phyloP scores from a whole-genome alignment of 176 grass and related monocot genomes.

The Secale cereale region DNA sequence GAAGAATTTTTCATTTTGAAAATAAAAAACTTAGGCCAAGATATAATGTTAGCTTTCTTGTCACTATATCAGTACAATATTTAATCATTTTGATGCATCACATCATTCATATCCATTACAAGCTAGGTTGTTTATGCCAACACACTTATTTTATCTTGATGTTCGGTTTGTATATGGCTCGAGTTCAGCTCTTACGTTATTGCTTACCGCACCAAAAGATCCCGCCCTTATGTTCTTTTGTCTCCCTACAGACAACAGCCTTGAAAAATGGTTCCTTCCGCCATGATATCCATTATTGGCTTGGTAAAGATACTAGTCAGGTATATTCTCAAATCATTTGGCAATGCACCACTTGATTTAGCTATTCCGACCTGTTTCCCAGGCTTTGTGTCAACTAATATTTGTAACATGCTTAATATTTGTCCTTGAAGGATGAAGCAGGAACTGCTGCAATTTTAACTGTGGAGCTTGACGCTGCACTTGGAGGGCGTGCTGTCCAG shows the following conservation, averaged over 20 bases:
- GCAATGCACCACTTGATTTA: constrained; percentile 28
- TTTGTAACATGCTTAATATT: background rate
- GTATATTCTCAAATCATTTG: constrained; percentile 43
- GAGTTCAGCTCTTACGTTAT: background rate
- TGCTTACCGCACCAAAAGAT: too few relatives aligned
- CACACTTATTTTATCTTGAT: background rate
- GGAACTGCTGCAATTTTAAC: constrained; percentile 84
- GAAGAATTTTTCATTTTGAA: too few relatives aligned
- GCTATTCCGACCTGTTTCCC: background rate
- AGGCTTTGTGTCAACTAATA: background rate
- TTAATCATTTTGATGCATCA: too few relatives aligned
- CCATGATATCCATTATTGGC: constrained; percentile 98
- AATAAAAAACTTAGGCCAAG: too few relatives aligned
- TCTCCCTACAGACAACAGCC: constrained; percentile 54
- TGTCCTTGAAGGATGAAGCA: constrained; percentile 74
- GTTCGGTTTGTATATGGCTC: background rate
- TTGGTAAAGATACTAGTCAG: constrained; percentile 98
- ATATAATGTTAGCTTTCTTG: too few relatives aligned
- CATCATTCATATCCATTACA: too few relatives aligned
- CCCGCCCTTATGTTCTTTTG: constrained; percentile 21
- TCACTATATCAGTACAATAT: too few relatives aligned
- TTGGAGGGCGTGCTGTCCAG: constrained; percentile 90
- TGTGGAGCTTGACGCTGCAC: constrained; percentile 84
- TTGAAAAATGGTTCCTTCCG: constrained; percentile 85
- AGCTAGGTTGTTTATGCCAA: background rate